These are phyloP conservation scores for Nymphaea thermarum DNA, from an alignment of 164 flowering plant genomes.

Conservation along the genomic window DNA sequence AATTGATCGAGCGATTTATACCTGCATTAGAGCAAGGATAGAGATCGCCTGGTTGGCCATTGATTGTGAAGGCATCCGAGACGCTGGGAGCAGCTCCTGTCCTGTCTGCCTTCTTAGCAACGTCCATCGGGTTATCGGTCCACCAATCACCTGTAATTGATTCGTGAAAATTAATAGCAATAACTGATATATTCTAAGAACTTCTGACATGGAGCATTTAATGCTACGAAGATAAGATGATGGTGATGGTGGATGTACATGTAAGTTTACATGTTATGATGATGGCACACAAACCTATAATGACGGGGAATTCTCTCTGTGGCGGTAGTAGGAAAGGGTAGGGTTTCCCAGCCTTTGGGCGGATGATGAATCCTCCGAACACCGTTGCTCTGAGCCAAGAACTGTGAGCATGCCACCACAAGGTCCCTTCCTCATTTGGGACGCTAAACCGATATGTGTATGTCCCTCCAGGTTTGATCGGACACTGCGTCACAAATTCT, in stretches of 20 bases:
- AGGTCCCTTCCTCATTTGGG: constrained; percentile 72
- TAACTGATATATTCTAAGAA: not conserved
- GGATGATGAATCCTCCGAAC: constrained; percentile 76
- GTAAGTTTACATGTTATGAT: no score
- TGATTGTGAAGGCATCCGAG: constrained; percentile 86
- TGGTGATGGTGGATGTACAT: no score
- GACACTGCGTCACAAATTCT: constrained; percentile 77
- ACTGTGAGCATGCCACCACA: constrained; percentile 99
- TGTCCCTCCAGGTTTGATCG: constrained; percentile 65
- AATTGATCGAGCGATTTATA: constrained; percentile 3
- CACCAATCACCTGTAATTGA: constrained; percentile 79
- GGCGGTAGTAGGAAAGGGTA: constrained; percentile 61
- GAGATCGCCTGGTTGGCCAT: constrained; percentile 92
- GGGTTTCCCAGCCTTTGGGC: constrained; percentile 40
- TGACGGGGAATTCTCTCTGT: constrained; percentile 40
- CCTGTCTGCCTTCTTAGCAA: constrained; percentile 44
- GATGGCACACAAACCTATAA: constrained; percentile 39
- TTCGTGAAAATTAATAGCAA: no score
- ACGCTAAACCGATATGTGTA: constrained; percentile 87
- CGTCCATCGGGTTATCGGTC: constrained; percentile 71
- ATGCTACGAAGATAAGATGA: no score
- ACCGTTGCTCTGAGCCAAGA: constrained; percentile 89
- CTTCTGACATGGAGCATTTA: no score
- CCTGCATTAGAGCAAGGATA: constrained; percentile 80
- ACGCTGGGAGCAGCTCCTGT: constrained; percentile 84